Conservation (phyloP, 192 early-diverging fungal species). For the Chytriomyces confervae region DNA sequence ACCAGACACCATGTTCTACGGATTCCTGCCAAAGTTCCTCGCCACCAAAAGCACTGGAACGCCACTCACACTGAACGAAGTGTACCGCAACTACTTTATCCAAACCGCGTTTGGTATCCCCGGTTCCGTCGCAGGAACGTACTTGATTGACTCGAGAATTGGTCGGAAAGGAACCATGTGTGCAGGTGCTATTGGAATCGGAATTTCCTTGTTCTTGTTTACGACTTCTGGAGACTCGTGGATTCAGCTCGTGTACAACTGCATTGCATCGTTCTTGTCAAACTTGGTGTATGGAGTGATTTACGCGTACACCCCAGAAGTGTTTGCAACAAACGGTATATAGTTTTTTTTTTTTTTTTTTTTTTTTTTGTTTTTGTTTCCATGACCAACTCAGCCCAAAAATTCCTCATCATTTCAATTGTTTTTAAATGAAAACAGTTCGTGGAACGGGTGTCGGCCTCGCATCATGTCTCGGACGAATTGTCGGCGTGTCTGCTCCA, state of each 20-base stretch:
- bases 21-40: constrained; percentile 81
- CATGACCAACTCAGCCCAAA: no score
- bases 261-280: constrained; percentile 68
- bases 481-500: constrained; percentile 78
- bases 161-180: constrained; percentile 83
- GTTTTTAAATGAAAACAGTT: constrained; percentile 23
- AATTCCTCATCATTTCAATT: no score
- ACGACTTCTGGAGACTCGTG: constrained; percentile 59
- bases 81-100: constrained; percentile 77
- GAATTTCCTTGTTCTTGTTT: constrained; percentile 71
- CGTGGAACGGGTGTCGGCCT: constrained; percentile 82
- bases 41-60: background rate
- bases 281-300: constrained; percentile 75
- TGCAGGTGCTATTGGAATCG: constrained; percentile 71
- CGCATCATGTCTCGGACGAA: constrained; percentile 75
- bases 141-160: constrained; percentile 71
- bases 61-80: constrained; percentile 49
- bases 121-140: constrained; percentile 72
- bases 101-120: constrained; percentile 80
- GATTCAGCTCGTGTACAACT: constrained; percentile 63
- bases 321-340: constrained; percentile 56
- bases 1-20: constrained; percentile 79
- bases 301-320: constrained; percentile 88
- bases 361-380: no score
- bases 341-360: no score